phyloP scores from a whole-genome alignment of 2,329 filamentous ascomycete genomes.

The Chrysosporium keratinophilum region DNA sequence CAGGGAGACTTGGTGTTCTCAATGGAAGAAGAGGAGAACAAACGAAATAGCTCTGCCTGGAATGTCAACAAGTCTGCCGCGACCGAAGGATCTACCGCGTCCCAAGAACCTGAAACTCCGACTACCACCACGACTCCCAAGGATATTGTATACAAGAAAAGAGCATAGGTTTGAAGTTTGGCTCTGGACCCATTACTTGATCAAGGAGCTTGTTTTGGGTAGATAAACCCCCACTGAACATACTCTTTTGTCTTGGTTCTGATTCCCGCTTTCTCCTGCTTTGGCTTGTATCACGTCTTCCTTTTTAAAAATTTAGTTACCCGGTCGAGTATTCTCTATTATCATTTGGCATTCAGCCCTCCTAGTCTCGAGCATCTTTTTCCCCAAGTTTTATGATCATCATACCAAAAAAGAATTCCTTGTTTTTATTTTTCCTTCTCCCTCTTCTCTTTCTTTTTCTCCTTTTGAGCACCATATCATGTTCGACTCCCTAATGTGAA shows the following conservation, averaged over 20 bases:
- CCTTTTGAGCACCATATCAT: not conserved
- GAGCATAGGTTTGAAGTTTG: not conserved
- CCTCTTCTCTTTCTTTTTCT: not conserved
- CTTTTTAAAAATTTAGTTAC: not conserved
- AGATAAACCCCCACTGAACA: not conserved
- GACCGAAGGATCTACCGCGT: conserved; percentile 18
- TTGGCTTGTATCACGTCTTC: not conserved
- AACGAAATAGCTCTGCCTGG: conserved; percentile 32
- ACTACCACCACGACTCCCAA: conserved; percentile 4
- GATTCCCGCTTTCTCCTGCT: not conserved
- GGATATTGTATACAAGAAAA: conserved; percentile 11
- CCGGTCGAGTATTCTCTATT: too few species aligned
- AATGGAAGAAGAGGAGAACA: conserved; percentile 43
- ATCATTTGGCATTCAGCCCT: too few species aligned
- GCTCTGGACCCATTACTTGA: not conserved
- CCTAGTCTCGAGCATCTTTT: too few species aligned
- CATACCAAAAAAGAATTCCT: not conserved
- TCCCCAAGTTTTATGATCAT: too few species aligned
- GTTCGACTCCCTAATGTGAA: not conserved
- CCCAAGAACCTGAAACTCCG: not conserved
- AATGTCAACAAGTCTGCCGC: conserved; percentile 26
- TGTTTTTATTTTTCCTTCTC: not conserved
- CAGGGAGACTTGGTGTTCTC: conserved; percentile 40
- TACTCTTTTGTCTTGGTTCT: not conserved
- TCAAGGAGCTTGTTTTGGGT: not conserved